A percentile compares a stretch with the other conserved stretches of the same genome.
Conservation (phyloP, 2,329 filamentous ascomycete genomes). For the Fusarium humuli region DNA sequence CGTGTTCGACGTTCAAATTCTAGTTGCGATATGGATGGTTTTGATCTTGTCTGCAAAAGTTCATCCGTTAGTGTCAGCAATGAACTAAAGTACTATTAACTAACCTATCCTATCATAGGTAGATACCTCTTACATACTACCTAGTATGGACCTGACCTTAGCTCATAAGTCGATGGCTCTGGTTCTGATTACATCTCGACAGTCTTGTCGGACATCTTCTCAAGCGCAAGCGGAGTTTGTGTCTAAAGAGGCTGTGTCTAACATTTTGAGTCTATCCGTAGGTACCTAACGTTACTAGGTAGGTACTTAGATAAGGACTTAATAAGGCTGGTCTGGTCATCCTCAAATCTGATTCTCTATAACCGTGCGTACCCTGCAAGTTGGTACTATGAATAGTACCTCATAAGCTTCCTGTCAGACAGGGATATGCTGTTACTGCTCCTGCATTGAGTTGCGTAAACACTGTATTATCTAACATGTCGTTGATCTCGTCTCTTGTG, state of each 20-base stretch:
- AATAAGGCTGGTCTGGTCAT: background rate
- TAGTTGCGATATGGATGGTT: background rate
- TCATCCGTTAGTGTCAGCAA: background rate
- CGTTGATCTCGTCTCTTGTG: background rate
- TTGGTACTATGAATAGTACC: conserved; percentile 34
- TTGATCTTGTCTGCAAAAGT: background rate
- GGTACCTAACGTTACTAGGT: no score
- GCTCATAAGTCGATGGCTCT: no score
- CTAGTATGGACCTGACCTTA: no score
- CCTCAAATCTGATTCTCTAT: background rate
- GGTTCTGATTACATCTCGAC: no score
- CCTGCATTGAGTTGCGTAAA: conserved; percentile 4
- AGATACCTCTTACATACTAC: no score
- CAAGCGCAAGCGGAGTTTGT: no score
- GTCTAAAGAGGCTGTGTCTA: no score
- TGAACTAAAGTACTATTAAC: background rate
- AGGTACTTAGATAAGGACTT: background rate
- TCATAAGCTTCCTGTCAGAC: conserved; percentile 33
- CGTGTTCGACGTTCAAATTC: background rate
- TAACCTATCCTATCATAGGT: no score
- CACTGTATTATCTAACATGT: background rate
- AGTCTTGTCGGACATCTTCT: no score
- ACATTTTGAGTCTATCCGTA: background rate
- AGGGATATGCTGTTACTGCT: conserved; percentile 20
- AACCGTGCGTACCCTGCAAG: conserved; percentile 15